Conservation (phyloP, 2,329 filamentous ascomycete genomes). For the Dryadomyces sulphureus region DNA sequence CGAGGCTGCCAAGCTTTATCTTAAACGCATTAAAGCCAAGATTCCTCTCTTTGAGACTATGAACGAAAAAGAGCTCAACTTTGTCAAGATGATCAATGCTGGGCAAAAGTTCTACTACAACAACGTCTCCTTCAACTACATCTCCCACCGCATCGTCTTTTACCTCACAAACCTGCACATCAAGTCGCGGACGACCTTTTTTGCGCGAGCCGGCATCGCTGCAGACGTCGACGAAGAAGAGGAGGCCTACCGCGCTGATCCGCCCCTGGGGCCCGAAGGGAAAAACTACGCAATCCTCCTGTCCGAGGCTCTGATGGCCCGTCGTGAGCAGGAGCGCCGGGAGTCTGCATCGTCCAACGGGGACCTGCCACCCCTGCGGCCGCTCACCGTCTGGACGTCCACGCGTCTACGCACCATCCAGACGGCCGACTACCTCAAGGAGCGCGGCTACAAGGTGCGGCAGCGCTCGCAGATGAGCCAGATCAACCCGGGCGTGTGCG, state of each 20-base stretch:
- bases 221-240: conserved; percentile 75
- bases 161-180: conserved; percentile 96
- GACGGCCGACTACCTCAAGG: conserved; percentile 68
- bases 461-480: conserved; percentile 96
- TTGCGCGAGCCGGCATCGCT: conserved; percentile 75
- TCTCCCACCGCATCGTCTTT: conserved; percentile 94
- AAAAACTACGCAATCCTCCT: conserved; percentile 70
- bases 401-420: conserved; percentile 82
- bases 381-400: conserved; percentile 87
- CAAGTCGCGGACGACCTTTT: conserved; percentile 87
- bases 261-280: conserved; percentile 67
- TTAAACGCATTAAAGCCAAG: conserved; percentile 75
- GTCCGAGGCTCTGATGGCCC: conserved; percentile 67
- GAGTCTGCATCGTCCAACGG: conserved; percentile 49
- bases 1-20: conserved; percentile 83
- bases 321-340: conserved; percentile 69
- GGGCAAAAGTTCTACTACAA: conserved; percentile 89
- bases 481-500: conserved; percentile 89
- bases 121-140: conserved; percentile 90
- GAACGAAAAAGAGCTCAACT: conserved; percentile 86
- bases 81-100: conserved; percentile 99
- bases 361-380: conserved; percentile 42
- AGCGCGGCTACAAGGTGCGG: conserved; percentile 68
- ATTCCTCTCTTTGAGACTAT: conserved; percentile 97
- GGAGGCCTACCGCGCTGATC: conserved; percentile 85